A percentile compares a stretch with the other conserved stretches of the same genome.
Evolutionary conservation across 345 rosid genomes (phyloP).

Genomic region (Laguncularia racemosa): DNA sequence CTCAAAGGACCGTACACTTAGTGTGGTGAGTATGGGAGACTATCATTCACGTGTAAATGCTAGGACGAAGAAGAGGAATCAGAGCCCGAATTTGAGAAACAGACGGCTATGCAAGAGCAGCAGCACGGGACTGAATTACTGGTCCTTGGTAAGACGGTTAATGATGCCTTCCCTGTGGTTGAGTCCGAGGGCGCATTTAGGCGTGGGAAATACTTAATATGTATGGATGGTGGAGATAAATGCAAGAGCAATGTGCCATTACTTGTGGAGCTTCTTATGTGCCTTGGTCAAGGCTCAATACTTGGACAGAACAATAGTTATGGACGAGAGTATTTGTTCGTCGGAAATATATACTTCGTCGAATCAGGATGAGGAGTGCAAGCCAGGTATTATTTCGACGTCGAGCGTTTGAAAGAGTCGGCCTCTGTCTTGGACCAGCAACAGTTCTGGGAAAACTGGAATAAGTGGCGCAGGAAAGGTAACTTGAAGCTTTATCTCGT

Average conservation of each 20-base stretch:
- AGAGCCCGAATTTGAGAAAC: slow-evolving; percentile 60
- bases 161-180: slow-evolving; percentile 61
- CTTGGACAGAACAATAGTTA: slow-evolving; percentile 76
- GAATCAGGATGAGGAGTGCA: slow-evolving; percentile 82
- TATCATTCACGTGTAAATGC: slow-evolving; percentile 90
- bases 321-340: slow-evolving; percentile 79
- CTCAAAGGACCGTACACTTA: slow-evolving; percentile 56
- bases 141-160: slow-evolving; percentile 67
- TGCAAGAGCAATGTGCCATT: slow-evolving; percentile 97
- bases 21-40: slow-evolving; percentile 60
- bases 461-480: slow-evolving; percentile 57
- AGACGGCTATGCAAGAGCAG: slow-evolving; percentile 20
- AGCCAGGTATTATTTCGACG: slow-evolving; percentile 88
- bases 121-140: slow-evolving; percentile 22
- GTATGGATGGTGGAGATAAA: slow-evolving; percentile 76
- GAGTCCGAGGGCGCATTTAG: slow-evolving; percentile 71
- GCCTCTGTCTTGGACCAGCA: slow-evolving; percentile 82
- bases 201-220: slow-evolving; percentile 61
- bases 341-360: slow-evolving; percentile 67
- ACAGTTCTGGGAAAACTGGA: slow-evolving; percentile 87
- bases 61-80: slow-evolving; percentile 79
- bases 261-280: slow-evolving; percentile 91
- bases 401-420: slow-evolving; percentile 81
- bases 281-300: slow-evolving; percentile 93
- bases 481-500: slow-evolving; percentile 49